Conservation (phyloP, 176 grass and related monocot genomes). For the Aegilops speltoides region DNA sequence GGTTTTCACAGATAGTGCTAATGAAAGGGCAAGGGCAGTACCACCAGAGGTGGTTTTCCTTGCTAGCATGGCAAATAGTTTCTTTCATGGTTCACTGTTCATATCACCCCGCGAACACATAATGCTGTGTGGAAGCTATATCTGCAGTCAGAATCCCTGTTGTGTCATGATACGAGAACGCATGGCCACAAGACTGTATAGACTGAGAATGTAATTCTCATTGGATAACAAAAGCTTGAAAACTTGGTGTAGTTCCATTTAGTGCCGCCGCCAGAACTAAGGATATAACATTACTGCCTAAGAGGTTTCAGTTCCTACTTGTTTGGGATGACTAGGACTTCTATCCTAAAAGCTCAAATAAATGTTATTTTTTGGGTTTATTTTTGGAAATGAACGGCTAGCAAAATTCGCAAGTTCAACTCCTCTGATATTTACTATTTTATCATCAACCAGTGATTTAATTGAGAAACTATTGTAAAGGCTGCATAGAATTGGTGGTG, state of each 20-base stretch:
- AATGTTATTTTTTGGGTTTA: neutral
- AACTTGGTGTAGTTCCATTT: neutral
- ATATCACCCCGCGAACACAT: neutral
- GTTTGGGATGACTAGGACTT: neutral
- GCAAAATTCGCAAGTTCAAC: neutral
- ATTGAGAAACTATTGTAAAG: neutral
- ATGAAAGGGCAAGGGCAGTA: neutral
- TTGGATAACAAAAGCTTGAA: neutral
- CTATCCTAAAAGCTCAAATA: neutral
- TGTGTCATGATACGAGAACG: neutral
- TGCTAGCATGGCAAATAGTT: neutral
- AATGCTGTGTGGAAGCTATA: neutral
- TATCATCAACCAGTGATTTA: neutral
- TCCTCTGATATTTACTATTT: neutral
- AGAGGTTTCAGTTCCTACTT: neutral
- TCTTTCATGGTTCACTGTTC: neutral
- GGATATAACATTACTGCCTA: neutral
- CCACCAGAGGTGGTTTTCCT: neutral
- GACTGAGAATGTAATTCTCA: neutral
- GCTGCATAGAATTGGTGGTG: neutral
- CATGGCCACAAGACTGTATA: neutral
- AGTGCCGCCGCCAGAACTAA: neutral
- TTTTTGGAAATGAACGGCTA: neutral
- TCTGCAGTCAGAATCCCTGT: neutral
- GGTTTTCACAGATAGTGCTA: neutral